phyloP scores from a whole-genome alignment of 805 yeast genomes.

The Candida oleophila region DNA sequence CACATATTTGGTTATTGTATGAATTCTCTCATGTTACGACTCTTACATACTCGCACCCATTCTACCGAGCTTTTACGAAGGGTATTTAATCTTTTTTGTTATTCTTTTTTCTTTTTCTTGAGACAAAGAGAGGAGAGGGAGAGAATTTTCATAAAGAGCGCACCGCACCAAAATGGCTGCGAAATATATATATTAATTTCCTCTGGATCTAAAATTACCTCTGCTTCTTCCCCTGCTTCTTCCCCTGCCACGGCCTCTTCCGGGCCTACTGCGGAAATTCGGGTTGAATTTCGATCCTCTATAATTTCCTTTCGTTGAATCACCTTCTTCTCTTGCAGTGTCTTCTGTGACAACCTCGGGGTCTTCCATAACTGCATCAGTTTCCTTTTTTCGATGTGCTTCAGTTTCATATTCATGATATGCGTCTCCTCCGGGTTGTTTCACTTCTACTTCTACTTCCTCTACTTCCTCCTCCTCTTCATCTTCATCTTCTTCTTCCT shows the following conservation, averaged over 20 bases:
- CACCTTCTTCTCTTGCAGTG: slow-evolving; percentile 9
- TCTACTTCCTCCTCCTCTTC: slow-evolving; percentile 8
- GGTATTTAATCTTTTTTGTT: too few species aligned
- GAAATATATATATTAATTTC: neutral
- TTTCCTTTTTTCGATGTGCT: neutral
- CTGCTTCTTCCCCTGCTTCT: slow-evolving; percentile 10
- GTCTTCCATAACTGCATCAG: neutral
- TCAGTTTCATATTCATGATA: slow-evolving; percentile 1
- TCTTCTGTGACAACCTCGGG: neutral
- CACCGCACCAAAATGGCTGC: neutral
- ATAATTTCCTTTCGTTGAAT: slow-evolving; percentile 7
- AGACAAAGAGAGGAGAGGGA: too few species aligned
- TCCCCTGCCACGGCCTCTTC: slow-evolving; percentile 17
- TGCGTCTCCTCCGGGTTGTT: slow-evolving; percentile 4
- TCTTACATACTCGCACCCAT: neutral
- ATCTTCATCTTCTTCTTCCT: slow-evolving; percentile 6
- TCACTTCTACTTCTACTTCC: slow-evolving; percentile 8
- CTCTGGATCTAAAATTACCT: slow-evolving; percentile 4
- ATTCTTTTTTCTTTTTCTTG: too few species aligned
- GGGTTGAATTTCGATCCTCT: slow-evolving; percentile 9
- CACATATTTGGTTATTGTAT: neutral
- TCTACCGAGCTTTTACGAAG: too few species aligned
- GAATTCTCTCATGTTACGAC: neutral
- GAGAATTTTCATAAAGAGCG: too few species aligned
- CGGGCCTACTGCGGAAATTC: slow-evolving; percentile 6